These are phyloP conservation scores for Bryoglossum gracile DNA, from an alignment of 495 filamentous ascomycete species.

Conservation along the genomic window DNA sequence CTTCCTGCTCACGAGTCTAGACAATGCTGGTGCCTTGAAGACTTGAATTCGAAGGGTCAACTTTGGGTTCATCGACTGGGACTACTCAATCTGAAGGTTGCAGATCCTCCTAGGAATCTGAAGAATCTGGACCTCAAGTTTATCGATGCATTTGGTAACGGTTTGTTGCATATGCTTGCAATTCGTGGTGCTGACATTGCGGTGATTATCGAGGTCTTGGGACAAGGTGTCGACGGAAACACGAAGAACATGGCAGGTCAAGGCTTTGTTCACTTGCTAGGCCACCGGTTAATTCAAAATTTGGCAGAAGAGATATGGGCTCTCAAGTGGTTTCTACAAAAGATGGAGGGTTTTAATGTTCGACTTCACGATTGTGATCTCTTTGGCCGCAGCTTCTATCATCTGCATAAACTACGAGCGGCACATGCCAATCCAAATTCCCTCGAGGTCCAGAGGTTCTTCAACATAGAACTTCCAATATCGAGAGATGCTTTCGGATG, in stretches of 20 bases:
- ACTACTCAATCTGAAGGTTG: not conserved
- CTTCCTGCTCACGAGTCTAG: not conserved
- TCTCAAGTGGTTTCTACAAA: not conserved
- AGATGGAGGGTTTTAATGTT: slow-evolving; percentile 14
- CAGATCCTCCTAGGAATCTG: not conserved
- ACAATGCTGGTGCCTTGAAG: not conserved
- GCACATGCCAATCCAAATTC: not conserved
- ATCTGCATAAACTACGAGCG: slow-evolving; percentile 13
- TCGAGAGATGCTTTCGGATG: not conserved
- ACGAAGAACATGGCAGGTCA: slow-evolving; percentile 36
- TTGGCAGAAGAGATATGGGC: not conserved
- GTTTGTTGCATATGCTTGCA: slow-evolving; percentile 36
- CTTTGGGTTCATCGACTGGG: not conserved
- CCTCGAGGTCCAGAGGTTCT: not conserved
- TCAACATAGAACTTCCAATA: not conserved
- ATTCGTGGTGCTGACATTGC: slow-evolving; percentile 14
- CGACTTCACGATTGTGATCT: slow-evolving; percentile 34
- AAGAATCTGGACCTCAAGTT: slow-evolving; percentile 17
- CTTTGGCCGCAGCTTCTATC: slow-evolving; percentile 40
- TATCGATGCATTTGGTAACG: slow-evolving; percentile 38
- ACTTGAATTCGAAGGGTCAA: not conserved
- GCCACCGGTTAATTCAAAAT: slow-evolving; percentile 31
- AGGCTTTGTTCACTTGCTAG: slow-evolving; percentile 42
- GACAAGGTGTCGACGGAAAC: slow-evolving; percentile 25
- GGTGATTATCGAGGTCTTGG: slow-evolving; percentile 25